Conservation (phyloP, 345 rosid species). For the Sonneratia alba region DNA sequence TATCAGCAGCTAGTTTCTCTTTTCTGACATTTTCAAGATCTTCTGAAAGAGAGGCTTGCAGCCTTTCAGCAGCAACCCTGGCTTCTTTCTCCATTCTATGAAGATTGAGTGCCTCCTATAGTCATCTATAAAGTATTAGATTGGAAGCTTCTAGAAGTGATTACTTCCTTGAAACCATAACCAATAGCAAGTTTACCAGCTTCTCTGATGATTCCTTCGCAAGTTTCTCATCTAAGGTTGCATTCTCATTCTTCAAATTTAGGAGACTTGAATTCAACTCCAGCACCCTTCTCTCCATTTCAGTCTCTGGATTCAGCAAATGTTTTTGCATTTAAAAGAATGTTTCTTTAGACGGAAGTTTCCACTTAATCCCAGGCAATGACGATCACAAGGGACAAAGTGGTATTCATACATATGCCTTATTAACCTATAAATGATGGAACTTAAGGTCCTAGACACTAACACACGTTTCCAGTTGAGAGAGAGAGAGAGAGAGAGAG, state of each 20-base stretch:
- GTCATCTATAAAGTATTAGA: conserved; percentile 7
- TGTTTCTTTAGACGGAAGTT: not conserved
- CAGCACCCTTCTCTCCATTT: conserved; percentile 50
- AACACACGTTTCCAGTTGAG: not conserved
- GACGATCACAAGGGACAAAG: not conserved
- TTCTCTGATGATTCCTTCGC: conserved; percentile 59
- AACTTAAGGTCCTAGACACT: not conserved
- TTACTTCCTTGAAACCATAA: not conserved
- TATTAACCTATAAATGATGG: not conserved
- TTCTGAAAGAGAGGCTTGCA: conserved; percentile 45
- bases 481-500: not conserved
- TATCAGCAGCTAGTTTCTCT: conserved; percentile 55
- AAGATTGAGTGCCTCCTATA: conserved; percentile 56
- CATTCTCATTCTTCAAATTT: conserved; percentile 39
- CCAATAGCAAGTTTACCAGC: conserved; percentile 31
- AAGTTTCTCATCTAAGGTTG: conserved; percentile 39
- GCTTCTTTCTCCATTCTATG: conserved; percentile 55
- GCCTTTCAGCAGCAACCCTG: conserved; percentile 50
- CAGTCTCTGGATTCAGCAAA: conserved; percentile 32
- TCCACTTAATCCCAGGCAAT: not conserved
- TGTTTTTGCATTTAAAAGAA: conserved; percentile 6
- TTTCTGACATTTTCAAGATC: conserved; percentile 59
- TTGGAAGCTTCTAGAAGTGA: not conserved
- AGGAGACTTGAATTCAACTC: conserved; percentile 26
- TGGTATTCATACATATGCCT: not conserved